These are phyloP conservation scores for Suillus brevipes DNA, from an alignment of 768 basidiomycete species.

Conservation along the genomic window DNA sequence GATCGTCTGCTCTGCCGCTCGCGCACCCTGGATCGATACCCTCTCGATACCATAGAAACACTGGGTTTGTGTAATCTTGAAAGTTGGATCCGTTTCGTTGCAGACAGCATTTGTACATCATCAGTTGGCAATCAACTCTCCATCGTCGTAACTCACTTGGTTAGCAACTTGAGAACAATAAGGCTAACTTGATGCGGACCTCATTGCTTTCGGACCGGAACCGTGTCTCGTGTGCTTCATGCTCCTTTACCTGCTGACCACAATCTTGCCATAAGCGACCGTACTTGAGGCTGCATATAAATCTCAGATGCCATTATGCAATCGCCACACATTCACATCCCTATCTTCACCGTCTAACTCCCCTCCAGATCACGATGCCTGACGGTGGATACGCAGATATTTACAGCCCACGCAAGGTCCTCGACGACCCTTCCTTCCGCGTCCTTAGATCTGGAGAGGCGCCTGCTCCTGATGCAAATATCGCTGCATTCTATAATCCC, in stretches of 20 bases:
- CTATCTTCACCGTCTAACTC: not conserved
- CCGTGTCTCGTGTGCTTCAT: not conserved
- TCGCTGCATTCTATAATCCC: conserved; percentile 67
- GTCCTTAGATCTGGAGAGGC: conserved; percentile 51
- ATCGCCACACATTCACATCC: not conserved
- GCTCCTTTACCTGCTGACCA: not conserved
- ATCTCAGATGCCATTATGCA: not conserved
- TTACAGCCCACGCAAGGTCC: conserved; percentile 56
- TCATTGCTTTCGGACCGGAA: conserved; percentile 2
- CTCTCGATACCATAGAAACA: conserved; percentile 28
- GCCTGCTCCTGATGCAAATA: conserved; percentile 48
- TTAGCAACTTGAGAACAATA: not conserved
- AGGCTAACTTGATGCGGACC: not conserved
- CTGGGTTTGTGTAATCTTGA: conserved; percentile 26
- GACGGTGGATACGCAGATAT: conserved; percentile 37
- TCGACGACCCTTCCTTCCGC: conserved; percentile 56
- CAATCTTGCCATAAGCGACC: not conserved
- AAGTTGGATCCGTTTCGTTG: conserved; percentile 15
- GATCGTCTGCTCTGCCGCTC: not conserved
- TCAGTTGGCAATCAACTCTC: conserved; percentile 7
- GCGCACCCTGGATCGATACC: conserved; percentile 23
- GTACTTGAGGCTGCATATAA: not conserved
- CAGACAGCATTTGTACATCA: conserved; percentile 22
- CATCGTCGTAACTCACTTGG: not conserved
- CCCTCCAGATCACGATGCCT: conserved; percentile 18